These are phyloP conservation scores for Pholiota conissans DNA, from an alignment of 768 basidiomycete species.

Conservation along the genomic window DNA sequence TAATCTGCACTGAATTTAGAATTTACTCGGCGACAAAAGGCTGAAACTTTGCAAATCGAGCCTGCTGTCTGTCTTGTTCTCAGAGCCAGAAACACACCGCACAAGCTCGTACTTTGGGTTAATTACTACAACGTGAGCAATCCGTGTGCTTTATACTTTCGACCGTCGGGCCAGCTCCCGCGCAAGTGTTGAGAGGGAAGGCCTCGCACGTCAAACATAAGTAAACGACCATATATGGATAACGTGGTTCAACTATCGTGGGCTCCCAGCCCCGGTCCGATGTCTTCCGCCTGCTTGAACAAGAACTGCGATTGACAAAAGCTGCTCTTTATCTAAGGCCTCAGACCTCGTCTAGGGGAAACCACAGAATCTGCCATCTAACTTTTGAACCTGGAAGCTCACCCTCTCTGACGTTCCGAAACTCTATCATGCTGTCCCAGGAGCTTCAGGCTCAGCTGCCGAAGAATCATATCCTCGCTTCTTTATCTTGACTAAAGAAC, in stretches of 20 bases:
- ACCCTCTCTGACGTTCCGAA: not conserved
- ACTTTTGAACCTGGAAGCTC: not conserved
- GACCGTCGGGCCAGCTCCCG: not conserved
- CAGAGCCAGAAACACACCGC: not conserved
- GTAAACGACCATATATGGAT: constrained; percentile 31
- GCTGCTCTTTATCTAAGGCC: not conserved
- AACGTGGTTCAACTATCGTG: constrained; percentile 32
- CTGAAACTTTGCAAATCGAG: constrained; percentile 15
- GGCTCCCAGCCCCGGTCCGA: constrained; percentile 4
- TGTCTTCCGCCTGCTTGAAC: not conserved
- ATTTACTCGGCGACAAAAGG: constrained; percentile 16
- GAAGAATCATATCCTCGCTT: not conserved
- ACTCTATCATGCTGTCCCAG: not conserved
- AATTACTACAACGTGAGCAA: not conserved
- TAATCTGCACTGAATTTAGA: constrained; percentile 12
- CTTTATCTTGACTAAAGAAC: not conserved
- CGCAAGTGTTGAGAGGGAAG: not conserved
- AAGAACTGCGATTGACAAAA: not conserved
- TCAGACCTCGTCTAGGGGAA: not conserved
- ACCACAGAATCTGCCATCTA: not conserved
- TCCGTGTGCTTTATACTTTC: not conserved
- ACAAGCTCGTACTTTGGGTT: not conserved
- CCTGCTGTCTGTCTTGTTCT: constrained; percentile 4
- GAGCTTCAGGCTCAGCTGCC: not conserved
- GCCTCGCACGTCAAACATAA: constrained; percentile 14